Conservation (phyloP, 345 rosid species). For the Heritiera littoralis region DNA sequence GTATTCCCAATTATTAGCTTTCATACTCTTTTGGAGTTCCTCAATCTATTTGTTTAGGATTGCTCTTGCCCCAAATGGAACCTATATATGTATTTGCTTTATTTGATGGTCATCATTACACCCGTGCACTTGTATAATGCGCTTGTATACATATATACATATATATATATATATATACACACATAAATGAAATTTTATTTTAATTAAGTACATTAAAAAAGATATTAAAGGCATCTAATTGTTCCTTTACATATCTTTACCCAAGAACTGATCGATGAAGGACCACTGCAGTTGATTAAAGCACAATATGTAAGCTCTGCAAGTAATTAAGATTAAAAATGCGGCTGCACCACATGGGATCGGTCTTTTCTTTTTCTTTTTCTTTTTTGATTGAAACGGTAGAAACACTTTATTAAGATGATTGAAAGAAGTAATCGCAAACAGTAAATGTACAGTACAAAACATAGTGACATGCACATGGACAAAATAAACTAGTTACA, state of each 20-base stretch:
- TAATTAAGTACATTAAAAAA: too few species aligned
- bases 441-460: background rate
- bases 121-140: background rate
- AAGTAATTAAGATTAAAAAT: constrained; percentile 5
- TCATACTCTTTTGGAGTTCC: background rate
- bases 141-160: too few species aligned
- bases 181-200: too few species aligned
- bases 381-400: background rate
- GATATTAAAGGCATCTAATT: too few species aligned
- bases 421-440: background rate
- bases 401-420: background rate
- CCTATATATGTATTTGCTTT: background rate
- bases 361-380: background rate
- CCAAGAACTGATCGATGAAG: background rate
- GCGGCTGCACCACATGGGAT: background rate
- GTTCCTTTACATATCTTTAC: background rate
- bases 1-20: background rate
- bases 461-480: background rate
- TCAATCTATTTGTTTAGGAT: background rate
- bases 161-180: too few species aligned
- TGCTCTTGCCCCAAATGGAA: background rate
- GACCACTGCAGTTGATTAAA: background rate
- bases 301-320: background rate
- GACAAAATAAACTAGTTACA: constrained; percentile 12
- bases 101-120: background rate